Conservation (phyloP, 352 stramenopile species). For the Aphanomyces stellatus region DNA sequence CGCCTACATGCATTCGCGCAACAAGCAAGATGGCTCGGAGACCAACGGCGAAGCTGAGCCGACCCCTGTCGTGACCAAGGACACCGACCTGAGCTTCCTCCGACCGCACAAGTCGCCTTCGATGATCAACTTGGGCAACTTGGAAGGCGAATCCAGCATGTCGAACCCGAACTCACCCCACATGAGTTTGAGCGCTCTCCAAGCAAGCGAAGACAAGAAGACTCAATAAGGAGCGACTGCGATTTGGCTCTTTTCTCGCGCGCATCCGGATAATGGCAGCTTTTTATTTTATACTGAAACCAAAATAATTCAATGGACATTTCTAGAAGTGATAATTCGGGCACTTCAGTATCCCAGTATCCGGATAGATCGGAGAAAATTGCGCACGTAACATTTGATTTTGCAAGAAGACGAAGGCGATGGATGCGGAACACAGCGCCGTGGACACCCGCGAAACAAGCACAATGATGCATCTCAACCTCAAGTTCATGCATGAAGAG, state of each 20-base stretch:
- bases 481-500: slow-evolving; percentile 40
- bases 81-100: slow-evolving; percentile 72
- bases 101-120: slow-evolving; percentile 20
- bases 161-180: neutral
- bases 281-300: neutral
- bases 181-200: too few relatives aligned
- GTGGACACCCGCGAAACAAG: neutral
- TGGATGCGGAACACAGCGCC: too few relatives aligned
- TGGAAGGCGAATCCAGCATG: neutral
- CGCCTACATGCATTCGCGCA: slow-evolving; percentile 59
- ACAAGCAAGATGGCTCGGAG: slow-evolving; percentile 20
- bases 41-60: slow-evolving; percentile 26
- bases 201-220: too few relatives aligned
- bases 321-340: neutral
- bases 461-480: slow-evolving; percentile 23
- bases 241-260: neutral
- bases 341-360: too few relatives aligned
- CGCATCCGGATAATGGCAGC: neutral
- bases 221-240: neutral
- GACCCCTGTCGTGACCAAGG: slow-evolving; percentile 57
- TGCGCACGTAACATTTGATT: too few relatives aligned
- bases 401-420: too few relatives aligned
- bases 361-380: neutral
- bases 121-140: slow-evolving; percentile 17
- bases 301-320: too few relatives aligned